Base-by-base conservation (phyloP, 1,284 basidiomycete genomes). In the Rhodotorula sp. region DNA sequence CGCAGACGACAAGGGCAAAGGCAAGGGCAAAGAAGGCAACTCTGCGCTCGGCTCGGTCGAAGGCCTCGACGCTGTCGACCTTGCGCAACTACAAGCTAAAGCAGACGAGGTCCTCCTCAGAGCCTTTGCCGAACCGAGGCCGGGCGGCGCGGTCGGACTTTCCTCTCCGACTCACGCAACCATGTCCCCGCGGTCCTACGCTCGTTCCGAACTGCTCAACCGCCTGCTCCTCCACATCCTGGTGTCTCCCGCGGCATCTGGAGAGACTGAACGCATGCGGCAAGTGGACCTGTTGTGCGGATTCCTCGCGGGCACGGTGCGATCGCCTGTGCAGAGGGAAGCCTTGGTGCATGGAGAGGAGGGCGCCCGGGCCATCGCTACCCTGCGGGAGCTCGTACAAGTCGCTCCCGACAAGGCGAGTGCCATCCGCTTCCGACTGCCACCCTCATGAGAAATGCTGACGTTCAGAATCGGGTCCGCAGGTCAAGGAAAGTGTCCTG, bases 401-500 rank as follows among this genome's bases (percentile, higher is more conserved):
- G 4, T 33, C 0, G 63, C 62, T 1, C 56, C 53, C 1, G 69
- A 67, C 37, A 71, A 73, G 59, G 67, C 66, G 53, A n/a, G 61
- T 26, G 1, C 15, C 26, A 14, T 17, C 17, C 12, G 26, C 46
- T 15, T 24, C 29, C 59, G 8, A 2, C 44, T 18, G 29, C 18
- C 1, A 33, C 12, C 2, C 26, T 3, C n/a, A 4, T 4, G 15
- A 14, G 15, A 7, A 22, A 0, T 8, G 51, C 15, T 46, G 8
- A 12, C 18, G 30, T 10, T 4, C 37, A 42, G 37, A 14, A 26
- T 18, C 1, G 2, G 17, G 12, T n/a, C n/a, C 53, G 6, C 54
- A 71, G 70, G 66, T 72, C 5, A 46, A 55, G 24, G 73, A 74
- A 30, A 64, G 58, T n/a, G 70, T 68, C 6, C 48, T 74, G 6